phyloP scores from a whole-genome alignment of 768 basidiomycete genomes.

The Naganishia vaughanmartiniae region DNA sequence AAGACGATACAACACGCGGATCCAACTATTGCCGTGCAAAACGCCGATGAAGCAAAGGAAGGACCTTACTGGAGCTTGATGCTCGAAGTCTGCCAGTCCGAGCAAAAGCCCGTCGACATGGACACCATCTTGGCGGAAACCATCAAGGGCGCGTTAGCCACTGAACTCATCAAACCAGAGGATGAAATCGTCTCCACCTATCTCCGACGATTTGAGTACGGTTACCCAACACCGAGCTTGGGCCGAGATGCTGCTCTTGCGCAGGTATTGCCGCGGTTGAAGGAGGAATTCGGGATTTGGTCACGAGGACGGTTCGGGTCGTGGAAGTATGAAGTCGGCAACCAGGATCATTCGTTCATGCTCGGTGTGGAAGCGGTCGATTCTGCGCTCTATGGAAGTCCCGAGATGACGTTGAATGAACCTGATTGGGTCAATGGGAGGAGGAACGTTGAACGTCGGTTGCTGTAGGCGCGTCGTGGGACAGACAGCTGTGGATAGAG shows the following conservation, averaged over 20 bases:
- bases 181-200: conserved; percentile 54
- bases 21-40: conserved; percentile 38
- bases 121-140: conserved; percentile 50
- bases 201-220: conserved; percentile 49
- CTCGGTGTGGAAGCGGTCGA: conserved; percentile 53
- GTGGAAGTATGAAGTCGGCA: conserved; percentile 36
- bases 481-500: no score
- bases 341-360: conserved; percentile 50
- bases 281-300: conserved; percentile 49
- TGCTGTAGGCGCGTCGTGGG: conserved; percentile 1
- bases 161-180: conserved; percentile 44
- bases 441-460: conserved; percentile 42
- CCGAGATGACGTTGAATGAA: conserved; percentile 46
- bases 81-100: conserved; percentile 54
- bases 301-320: conserved; percentile 49
- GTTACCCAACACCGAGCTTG: conserved; percentile 52
- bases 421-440: conserved; percentile 51
- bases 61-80: conserved; percentile 54
- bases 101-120: conserved; percentile 51
- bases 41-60: conserved; percentile 37
- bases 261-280: conserved; percentile 48
- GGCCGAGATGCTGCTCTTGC: conserved; percentile 51
- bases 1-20: conserved; percentile 51
- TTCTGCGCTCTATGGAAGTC: conserved; percentile 43
- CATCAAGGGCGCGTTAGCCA: conserved; percentile 51